Base-by-base conservation (phyloP, 2,329 filamentous ascomycete species). In the Exophiala lecanii-corni region DNA sequence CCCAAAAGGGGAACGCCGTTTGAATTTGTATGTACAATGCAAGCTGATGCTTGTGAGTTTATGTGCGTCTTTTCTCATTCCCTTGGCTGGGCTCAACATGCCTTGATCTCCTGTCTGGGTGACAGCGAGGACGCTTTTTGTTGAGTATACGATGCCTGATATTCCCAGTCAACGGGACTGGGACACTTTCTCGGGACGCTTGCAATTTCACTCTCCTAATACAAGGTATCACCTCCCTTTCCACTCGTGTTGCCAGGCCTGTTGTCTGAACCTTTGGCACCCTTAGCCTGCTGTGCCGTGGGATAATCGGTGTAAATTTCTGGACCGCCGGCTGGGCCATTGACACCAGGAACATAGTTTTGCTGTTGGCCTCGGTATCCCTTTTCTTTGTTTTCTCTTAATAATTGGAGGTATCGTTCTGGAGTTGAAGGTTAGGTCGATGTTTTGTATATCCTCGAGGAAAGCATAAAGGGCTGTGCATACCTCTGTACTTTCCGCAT, bases 371-470 rank as follows among this genome's bases (percentile, higher is more conserved):
- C 79, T 51, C 81, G 61, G 60, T 80, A 80, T 52, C 79, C 79
- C 67, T 74, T 77, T 54, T 82, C 67, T 67, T 80, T 81, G 54
- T 74, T 66, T 41, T 81, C 76, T 60, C 75, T 75, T 54, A 83
- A 62, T 31, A 82, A 69, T 63, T 82, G 75, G 47, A 83, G 73
- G 62, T 82, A 83, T 53, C 78, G 74, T 57, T 82, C 79, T 83
- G 55, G 31, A n/a, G 21, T 9, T 3, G 18, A n/a, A n/a, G n/a
- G n/a, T 6, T 5, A 25, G 15, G 3, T 33, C n/a, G 39, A 17
- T 28, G 23, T 9, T 30, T 12, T n/a, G 5, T 7, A 7, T 5
- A 3, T 34, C 28, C 12, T 13, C 15, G 10, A 16, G n/a, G 6
- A 35, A 20, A 20, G 9, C n/a, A 65, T 9, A 21, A 32, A 5